Evolutionary conservation across 768 basidiomycete species (phyloP).

Genomic region (Pisolithus tinctorius): DNA sequence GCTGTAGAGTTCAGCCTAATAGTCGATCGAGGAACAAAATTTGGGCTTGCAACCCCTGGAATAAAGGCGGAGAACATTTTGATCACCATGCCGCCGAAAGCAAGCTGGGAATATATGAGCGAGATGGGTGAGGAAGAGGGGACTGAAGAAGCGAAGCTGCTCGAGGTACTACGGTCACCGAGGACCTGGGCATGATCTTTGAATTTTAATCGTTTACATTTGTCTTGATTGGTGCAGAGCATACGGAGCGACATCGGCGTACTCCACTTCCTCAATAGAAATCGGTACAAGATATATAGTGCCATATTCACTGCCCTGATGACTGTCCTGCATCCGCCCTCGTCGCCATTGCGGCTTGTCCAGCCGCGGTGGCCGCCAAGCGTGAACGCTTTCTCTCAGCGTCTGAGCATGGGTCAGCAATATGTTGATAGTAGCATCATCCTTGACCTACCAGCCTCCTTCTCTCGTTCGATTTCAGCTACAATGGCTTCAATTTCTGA

Average conservation of each 20-base stretch:
- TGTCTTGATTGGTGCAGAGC: too few species aligned
- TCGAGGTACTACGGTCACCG: slow-evolving; percentile 24
- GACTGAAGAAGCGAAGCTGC: slow-evolving; percentile 43
- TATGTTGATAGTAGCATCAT: neutral
- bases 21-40: slow-evolving; percentile 65
- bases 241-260: too few species aligned
- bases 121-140: slow-evolving; percentile 45
- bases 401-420: slow-evolving; percentile 43
- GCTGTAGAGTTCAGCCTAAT: slow-evolving; percentile 61
- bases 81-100: slow-evolving; percentile 58
- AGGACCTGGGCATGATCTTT: slow-evolving; percentile 5
- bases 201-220: too few species aligned
- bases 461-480: slow-evolving; percentile 90
- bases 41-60: slow-evolving; percentile 54
- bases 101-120: slow-evolving; percentile 63
- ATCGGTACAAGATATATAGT: slow-evolving; percentile 9
- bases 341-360: slow-evolving; percentile 80
- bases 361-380: slow-evolving; percentile 86
- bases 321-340: slow-evolving; percentile 36
- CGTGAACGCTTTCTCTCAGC: slow-evolving; percentile 91
- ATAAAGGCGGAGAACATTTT: slow-evolving; percentile 59
- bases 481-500: slow-evolving; percentile 90
- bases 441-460: slow-evolving; percentile 71
- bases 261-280: neutral
- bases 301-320: slow-evolving; percentile 28